Conservation (phyloP, 345 rosid species). For the Excoecaria agallocha region DNA sequence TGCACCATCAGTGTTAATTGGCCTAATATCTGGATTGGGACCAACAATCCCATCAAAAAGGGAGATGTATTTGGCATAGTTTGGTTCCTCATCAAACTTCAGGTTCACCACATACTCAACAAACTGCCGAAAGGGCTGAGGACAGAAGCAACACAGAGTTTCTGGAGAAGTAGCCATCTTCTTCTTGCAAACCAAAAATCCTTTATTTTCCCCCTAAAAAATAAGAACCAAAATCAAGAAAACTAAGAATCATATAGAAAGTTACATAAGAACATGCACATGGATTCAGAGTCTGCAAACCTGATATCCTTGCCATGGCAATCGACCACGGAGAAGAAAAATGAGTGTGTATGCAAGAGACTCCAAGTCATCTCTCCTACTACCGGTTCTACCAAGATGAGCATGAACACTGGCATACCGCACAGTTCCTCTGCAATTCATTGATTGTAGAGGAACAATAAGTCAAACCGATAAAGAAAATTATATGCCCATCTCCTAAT, state of each 20-base stretch:
- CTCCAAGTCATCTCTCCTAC: constrained; percentile 94
- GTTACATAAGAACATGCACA: background rate
- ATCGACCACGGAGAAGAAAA: constrained; percentile 93
- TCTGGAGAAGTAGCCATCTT: constrained; percentile 98
- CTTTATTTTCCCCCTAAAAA: constrained; percentile 88
- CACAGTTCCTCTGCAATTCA: constrained; percentile 80
- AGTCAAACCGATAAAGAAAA: constrained; percentile 12
- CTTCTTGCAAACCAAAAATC: constrained; percentile 94
- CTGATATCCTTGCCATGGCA: constrained; percentile 99
- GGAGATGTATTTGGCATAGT: constrained; percentile 87
- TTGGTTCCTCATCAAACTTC: constrained; percentile 96
- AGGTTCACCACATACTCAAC: constrained; percentile 89
- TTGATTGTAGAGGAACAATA: constrained; percentile 2
- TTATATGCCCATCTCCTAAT: background rate
- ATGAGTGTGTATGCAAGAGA: constrained; percentile 97
- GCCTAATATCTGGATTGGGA: constrained; percentile 91
- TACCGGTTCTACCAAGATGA: constrained; percentile 95
- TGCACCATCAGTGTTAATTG: constrained; percentile 96
- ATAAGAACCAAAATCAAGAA: background rate
- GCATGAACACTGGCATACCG: constrained; percentile 98
- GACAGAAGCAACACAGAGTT: constrained; percentile 82
- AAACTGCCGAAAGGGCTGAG: constrained; percentile 82
- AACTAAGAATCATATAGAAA: constrained; percentile 4
- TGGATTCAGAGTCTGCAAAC: constrained; percentile 32
- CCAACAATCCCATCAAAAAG: constrained; percentile 91